Conservation (phyloP, 2,329 filamentous ascomycete genomes). For the Neonectria hederae region DNA sequence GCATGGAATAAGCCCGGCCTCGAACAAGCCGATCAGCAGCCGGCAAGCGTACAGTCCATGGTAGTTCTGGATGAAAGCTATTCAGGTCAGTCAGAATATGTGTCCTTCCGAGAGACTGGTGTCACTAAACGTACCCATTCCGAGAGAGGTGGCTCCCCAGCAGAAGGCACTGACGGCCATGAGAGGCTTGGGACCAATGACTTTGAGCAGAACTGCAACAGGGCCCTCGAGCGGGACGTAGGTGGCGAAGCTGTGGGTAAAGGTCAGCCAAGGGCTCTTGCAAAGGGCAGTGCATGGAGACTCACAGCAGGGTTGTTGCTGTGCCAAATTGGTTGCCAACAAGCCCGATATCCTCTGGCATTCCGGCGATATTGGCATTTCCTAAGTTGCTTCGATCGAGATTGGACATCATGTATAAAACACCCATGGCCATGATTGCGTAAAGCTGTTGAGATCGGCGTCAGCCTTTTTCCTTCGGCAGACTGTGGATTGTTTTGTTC, state of each 20-base stretch:
- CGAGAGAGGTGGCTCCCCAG: slow-evolving; percentile 34
- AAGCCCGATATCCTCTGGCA: slow-evolving; percentile 44
- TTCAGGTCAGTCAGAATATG: not conserved
- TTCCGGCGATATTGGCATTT: slow-evolving; percentile 43
- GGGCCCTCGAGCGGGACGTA: slow-evolving; percentile 47
- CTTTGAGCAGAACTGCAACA: slow-evolving; percentile 44
- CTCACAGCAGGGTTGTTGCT: slow-evolving; percentile 39
- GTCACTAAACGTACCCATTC: slow-evolving; percentile 24
- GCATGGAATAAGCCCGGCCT: slow-evolving; percentile 35
- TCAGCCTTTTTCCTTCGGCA: not conserved
- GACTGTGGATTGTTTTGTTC: not conserved
- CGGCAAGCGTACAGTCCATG: slow-evolving; percentile 35
- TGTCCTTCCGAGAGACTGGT: not conserved
- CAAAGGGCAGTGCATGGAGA: too few species aligned
- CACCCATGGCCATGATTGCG: slow-evolving; percentile 31
- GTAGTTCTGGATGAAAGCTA: slow-evolving; percentile 33
- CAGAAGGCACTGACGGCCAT: slow-evolving; percentile 32
- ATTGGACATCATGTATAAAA: slow-evolving; percentile 46
- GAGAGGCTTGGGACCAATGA: slow-evolving; percentile 43
- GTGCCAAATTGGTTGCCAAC: slow-evolving; percentile 45
- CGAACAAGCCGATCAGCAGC: slow-evolving; percentile 30
- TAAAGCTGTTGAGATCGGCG: slow-evolving; percentile 12
- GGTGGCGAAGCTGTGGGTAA: slow-evolving; percentile 37
- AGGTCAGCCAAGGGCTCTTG: not conserved
- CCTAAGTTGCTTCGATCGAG: slow-evolving; percentile 45